Evolutionary conservation across 352 stramenopile genomes (phyloP), one percentile per base, ranked within the genome.

Genomic region (Phytophthora sp.): DNA sequence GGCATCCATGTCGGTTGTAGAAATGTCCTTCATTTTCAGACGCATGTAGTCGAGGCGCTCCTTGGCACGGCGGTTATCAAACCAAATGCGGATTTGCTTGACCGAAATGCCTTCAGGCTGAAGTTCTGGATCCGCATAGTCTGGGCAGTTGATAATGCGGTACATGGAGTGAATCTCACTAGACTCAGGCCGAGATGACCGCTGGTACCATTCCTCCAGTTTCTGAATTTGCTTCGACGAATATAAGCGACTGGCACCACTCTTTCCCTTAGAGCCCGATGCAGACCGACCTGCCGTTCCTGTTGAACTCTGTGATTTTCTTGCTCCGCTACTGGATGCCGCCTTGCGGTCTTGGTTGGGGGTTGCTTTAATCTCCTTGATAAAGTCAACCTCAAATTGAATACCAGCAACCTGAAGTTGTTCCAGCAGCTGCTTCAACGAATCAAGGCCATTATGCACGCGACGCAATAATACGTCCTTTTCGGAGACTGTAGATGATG

Each of bases 111-210:
- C 87, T 57, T 95, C 87, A 4, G 87, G 84, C 55, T 95, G 87
- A 41, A 95, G 66, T 54, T 95, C 87, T 62, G 82, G 75, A 59
- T 95, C 84, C 23, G 84, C 84, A 63, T 89, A 95, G 27, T 92
- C 82, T 23, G 77, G 74, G 38, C 84, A 88, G 62, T 95, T 95
- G 52, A 95, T 94, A 41, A 95, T 94, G 41, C 84, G 83, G 62
- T 94, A 95, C 87, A 95, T 95, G n/a, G 83, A 82, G 54, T 95
- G 87, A 66, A 95, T 95, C 69, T 95, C 87, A 37, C 77, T 89
- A 4, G 83, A 84, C 54, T 94, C 87, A 11, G 87, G 87, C 2
- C 87, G 82, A 20, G 82, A 92, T 8, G 82, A 92, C 30, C 89
- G 87, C 62, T 90, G 81, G 48, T 95, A 95, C 87, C 87, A 95